phyloP scores from a whole-genome alignment of 2,329 filamentous ascomycete genomes.

The Fusarium caatingaense region DNA sequence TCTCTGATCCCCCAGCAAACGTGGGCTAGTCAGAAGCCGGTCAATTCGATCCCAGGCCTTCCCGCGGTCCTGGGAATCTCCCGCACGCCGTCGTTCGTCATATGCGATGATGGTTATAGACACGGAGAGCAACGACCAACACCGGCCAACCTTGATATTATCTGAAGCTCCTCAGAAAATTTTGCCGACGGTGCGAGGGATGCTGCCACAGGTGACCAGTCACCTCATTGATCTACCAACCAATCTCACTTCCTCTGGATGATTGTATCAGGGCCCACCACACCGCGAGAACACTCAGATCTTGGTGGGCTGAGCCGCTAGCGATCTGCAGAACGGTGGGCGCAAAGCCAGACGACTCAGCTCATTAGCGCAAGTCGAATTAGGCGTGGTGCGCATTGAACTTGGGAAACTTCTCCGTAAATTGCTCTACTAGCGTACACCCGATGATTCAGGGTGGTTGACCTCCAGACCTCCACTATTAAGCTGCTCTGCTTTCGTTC shows the following conservation, averaged over 20 bases:
- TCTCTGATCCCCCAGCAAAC: slow-evolving; percentile 43
- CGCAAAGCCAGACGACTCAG: slow-evolving; percentile 43
- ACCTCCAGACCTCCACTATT: slow-evolving; percentile 23
- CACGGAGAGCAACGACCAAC: slow-evolving; percentile 13
- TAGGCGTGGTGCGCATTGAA: slow-evolving; percentile 27
- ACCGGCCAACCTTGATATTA: slow-evolving; percentile 21
- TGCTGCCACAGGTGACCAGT: slow-evolving; percentile 40
- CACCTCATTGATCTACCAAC: slow-evolving; percentile 45
- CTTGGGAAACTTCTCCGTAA: slow-evolving; percentile 25
- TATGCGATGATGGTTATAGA: slow-evolving; percentile 23
- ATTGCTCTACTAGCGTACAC: slow-evolving; percentile 27
- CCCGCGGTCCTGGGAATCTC: slow-evolving; percentile 45
- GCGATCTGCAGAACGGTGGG: slow-evolving; percentile 47
- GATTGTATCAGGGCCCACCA: slow-evolving; percentile 38
- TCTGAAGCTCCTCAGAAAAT: slow-evolving; percentile 4
- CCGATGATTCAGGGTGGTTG: slow-evolving; percentile 26
- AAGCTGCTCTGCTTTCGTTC: background rate
- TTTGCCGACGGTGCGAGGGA: slow-evolving; percentile 19
- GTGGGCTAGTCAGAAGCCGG: slow-evolving; percentile 39
- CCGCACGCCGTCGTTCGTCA: slow-evolving; percentile 41
- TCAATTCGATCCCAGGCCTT: slow-evolving; percentile 45
- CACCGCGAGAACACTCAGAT: slow-evolving; percentile 42
- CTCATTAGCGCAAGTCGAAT: slow-evolving; percentile 42
- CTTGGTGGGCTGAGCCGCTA: slow-evolving; percentile 46
- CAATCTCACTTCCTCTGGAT: slow-evolving; percentile 45